phyloP scores from a whole-genome alignment of 2,329 filamentous ascomycete genomes.

The Phialophora verrucosa region DNA sequence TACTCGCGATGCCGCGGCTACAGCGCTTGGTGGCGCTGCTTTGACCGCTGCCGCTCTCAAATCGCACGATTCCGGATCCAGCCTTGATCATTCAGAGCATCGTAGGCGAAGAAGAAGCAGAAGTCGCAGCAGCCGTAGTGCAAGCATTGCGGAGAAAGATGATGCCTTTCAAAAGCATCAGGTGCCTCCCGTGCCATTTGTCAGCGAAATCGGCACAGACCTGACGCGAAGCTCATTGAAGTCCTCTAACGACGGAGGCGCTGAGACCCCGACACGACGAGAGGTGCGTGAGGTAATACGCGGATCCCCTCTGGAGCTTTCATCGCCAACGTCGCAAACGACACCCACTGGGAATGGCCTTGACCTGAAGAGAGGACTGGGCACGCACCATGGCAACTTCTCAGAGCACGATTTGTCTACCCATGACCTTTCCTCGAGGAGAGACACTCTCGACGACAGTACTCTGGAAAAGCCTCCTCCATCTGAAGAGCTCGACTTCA shows the following conservation, averaged over 20 bases:
- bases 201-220: conserved; percentile 85
- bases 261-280: conserved; percentile 68
- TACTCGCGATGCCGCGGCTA: conserved; percentile 61
- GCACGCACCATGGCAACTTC: conserved; percentile 68
- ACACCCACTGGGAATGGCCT: conserved; percentile 62
- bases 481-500: conserved; percentile 44
- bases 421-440: conserved; percentile 45
- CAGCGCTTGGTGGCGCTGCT: conserved; percentile 61
- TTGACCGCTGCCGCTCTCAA: conserved; percentile 67
- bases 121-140: conserved; percentile 58
- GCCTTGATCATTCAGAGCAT: conserved; percentile 52
- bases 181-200: conserved; percentile 83
- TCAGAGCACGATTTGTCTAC: conserved; percentile 58
- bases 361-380: conserved; percentile 62
- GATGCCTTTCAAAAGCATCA: conserved; percentile 57
- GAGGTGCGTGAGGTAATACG: conserved; percentile 69
- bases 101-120: conserved; percentile 54
- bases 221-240: conserved; percentile 86
- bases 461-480: conserved; percentile 50
- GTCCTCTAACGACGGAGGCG: conserved; percentile 77
- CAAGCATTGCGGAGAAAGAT: conserved; percentile 62
- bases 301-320: conserved; percentile 58
- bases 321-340: conserved; percentile 63
- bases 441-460: conserved; percentile 54
- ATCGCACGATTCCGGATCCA: conserved; percentile 69